These are phyloP conservation scores for Fraxinus latifolia DNA, from an alignment of 305 asterid genomes.

Conservation along the genomic window DNA sequence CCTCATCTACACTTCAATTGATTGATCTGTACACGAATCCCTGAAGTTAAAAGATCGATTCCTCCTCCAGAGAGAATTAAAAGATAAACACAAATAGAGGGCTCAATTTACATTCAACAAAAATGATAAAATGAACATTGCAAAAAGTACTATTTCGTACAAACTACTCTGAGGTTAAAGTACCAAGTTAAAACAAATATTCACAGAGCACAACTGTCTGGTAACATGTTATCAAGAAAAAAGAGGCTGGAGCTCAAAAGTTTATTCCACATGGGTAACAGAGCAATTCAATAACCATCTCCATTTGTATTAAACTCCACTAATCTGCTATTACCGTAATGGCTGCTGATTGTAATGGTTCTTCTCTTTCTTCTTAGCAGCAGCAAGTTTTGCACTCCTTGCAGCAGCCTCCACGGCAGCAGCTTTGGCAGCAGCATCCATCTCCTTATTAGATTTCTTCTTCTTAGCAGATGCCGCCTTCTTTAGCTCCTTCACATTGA, in stretches of 20 bases:
- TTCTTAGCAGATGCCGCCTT: conserved; percentile 52
- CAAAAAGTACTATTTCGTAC: not conserved
- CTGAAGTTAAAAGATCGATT: not conserved
- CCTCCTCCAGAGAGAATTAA: not conserved
- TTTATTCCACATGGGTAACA: not conserved
- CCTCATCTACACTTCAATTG: not conserved
- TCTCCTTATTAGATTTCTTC: conserved; percentile 55
- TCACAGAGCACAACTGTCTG: conserved; percentile 3
- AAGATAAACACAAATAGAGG: not conserved
- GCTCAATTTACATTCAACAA: not conserved
- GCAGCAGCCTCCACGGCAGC: conserved; percentile 69
- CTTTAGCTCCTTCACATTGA: conserved; percentile 58
- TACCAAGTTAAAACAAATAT: not conserved
- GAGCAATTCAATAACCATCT: not conserved
- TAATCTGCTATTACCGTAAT: conserved; percentile 28
- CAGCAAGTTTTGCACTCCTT: conserved; percentile 60
- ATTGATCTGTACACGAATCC: not conserved
- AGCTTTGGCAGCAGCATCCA: conserved; percentile 62
- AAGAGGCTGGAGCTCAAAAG: not conserved
- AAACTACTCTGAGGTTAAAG: not conserved
- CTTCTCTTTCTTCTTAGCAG: conserved; percentile 72
- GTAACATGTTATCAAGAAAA: not conserved
- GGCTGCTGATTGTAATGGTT: conserved; percentile 72
- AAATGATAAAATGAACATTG: not conserved
- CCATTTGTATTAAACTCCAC: not conserved